A percentile compares a stretch with the other conserved stretches of the same genome.
Evolutionary conservation across 352 stramenopile species (phyloP).

Genomic region (Elongisporangium prolatum): DNA sequence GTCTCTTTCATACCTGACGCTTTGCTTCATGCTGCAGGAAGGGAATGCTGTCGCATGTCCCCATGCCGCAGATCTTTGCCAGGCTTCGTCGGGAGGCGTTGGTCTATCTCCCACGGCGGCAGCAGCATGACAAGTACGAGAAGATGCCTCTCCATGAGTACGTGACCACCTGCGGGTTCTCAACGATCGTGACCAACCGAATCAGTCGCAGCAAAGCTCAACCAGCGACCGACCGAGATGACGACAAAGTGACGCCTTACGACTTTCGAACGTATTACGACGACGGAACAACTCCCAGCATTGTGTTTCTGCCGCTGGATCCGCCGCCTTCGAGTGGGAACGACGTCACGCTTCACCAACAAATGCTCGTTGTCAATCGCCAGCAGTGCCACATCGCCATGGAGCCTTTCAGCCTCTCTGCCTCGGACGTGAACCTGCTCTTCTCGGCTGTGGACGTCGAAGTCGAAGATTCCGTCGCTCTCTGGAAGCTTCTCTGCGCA

Average conservation of each 20-base stretch:
- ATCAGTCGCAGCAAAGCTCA: neutral
- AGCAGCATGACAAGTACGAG: constrained; percentile 37
- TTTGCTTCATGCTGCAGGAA: constrained; percentile 1
- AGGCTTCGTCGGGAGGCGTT: constrained; percentile 44
- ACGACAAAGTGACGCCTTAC: neutral
- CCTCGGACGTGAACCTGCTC: constrained; percentile 51
- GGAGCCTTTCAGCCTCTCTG: constrained; percentile 39
- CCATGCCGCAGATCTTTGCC: constrained; percentile 49
- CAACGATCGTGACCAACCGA: neutral
- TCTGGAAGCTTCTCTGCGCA: constrained; percentile 44
- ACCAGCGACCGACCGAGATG: neutral
- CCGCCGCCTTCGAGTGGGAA: constrained; percentile 4
- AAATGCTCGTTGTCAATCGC: constrained; percentile 36
- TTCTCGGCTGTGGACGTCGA: constrained; percentile 53
- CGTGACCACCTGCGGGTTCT: constrained; percentile 50
- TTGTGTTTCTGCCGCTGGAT: constrained; percentile 6
- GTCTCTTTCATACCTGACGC: neutral
- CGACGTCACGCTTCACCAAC: neutral
- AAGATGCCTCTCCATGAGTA: constrained; percentile 52
- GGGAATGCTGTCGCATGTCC: constrained; percentile 29
- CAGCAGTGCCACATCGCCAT: constrained; percentile 58
- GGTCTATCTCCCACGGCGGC: constrained; percentile 36
- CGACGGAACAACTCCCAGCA: neutral
- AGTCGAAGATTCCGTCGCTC: constrained; percentile 37
- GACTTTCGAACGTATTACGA: neutral